Evolutionary conservation across 352 stramenopile species (phyloP), one percentile per base, ranked within the genome.

Genomic region (Phytophthora cryptogea): DNA sequence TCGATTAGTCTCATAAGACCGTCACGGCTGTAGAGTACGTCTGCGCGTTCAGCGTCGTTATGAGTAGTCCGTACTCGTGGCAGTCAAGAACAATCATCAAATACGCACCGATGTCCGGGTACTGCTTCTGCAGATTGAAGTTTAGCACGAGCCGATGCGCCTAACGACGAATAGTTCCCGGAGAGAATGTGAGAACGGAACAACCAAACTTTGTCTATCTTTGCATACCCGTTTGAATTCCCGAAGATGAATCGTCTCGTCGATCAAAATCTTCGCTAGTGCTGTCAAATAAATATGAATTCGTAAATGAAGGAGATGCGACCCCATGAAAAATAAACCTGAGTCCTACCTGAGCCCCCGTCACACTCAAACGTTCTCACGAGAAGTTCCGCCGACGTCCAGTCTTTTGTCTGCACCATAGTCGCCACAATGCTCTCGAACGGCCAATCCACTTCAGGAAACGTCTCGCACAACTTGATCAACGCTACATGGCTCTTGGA

Each of bases 11-110:
- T 72, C 23, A 80, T 43, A 14, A 89, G 45, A 33, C 70, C 68
- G 44, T 90, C 80, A 16, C 77, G 76, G 35, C 67, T 85, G 63
- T 88, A 89, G 11, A 90, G 56, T n/a, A 73, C 67, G 28, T 89
- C 74, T 80, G 6, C 5, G 23, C 40, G 17, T 23, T 33, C 16
- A 14, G 11, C 8, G 10, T 8, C 16, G 2, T 39, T 26, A 9
- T 40, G 4, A 59, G 44, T 11, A 26, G 20, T 23, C 28, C 4
- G 16, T 23, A 23, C 20, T 23, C 20, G 20, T 23, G 20, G 1
- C 1, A 23, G 20, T 23, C 20, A 23, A 37, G 33, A 37, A 27
- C 20, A 59, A 31, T 16, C 14, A 23, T n/a, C n/a, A 37, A 5
- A 20, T 9, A 36, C 60, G 31, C 52, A 82, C 73, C 80, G 39